A percentile compares a stretch with the other conserved stretches of the same genome.
Evolutionary conservation across 2,329 filamentous ascomycete species (phyloP).

Genomic region (Clarireedia monteithiana): DNA sequence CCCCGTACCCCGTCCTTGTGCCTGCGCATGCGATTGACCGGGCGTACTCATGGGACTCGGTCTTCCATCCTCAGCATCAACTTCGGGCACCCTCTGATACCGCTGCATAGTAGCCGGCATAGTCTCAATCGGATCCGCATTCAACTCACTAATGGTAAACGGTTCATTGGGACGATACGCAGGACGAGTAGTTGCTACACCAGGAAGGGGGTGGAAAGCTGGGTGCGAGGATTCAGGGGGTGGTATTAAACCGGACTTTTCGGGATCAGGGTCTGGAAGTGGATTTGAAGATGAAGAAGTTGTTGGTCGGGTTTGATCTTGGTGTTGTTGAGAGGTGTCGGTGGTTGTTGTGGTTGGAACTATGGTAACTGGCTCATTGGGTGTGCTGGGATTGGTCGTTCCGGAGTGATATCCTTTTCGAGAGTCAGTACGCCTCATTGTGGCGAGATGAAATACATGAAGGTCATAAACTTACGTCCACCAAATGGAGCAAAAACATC

Average conservation of each 20-base stretch:
- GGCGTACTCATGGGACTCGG: not conserved
- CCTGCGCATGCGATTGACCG: not conserved
- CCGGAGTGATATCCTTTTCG: not conserved
- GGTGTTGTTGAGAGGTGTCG: not conserved
- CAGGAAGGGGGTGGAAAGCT: not conserved
- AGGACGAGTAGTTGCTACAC: not conserved
- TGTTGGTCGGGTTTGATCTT: not conserved
- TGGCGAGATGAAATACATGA: not conserved
- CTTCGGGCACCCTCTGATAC: not conserved
- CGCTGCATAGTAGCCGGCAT: not conserved
- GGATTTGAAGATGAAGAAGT: not conserved
- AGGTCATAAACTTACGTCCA: not conserved
- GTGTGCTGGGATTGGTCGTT: not conserved
- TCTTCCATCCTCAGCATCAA: no score
- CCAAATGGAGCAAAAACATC: slow-evolving; percentile 3
- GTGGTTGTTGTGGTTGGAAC: not conserved
- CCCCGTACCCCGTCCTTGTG: not conserved
- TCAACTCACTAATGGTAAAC: slow-evolving; percentile 3
- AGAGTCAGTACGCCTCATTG: not conserved
- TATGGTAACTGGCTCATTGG: not conserved
- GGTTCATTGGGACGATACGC: not conserved
- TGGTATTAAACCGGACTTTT: not conserved
- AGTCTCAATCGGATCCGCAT: not conserved
- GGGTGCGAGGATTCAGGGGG: slow-evolving; percentile 3
- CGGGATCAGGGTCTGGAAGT: not conserved